Conservation (phyloP, 345 rosid species). For the Nasturtium officinale region DNA sequence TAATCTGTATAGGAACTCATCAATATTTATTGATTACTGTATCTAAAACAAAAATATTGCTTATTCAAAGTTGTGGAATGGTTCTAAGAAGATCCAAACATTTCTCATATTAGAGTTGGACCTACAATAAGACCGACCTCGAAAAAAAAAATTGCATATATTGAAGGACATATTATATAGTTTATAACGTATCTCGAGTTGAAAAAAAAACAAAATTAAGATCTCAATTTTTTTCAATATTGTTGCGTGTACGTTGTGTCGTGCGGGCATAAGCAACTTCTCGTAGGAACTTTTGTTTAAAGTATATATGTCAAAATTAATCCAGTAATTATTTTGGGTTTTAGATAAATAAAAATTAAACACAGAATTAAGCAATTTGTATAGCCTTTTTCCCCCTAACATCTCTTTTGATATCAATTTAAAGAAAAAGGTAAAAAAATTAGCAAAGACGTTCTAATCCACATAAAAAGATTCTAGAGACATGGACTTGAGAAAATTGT, state of each 20-base stretch:
- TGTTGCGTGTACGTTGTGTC: slow-evolving; percentile 36
- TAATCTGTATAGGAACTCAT: slow-evolving; percentile 21
- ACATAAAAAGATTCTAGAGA: background rate
- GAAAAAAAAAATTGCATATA: background rate
- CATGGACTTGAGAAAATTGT: background rate
- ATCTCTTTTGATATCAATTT: background rate
- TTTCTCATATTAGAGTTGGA: background rate
- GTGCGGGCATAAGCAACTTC: background rate
- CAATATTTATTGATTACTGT: slow-evolving; percentile 16
- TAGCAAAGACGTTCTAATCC: background rate
- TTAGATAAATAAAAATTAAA: background rate
- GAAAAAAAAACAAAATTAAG: slow-evolving; percentile 5
- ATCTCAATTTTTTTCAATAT: slow-evolving; percentile 12
- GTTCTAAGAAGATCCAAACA: background rate
- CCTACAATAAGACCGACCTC: background rate
- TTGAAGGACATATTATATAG: background rate
- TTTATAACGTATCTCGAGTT: background rate
- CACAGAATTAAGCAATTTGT: background rate
- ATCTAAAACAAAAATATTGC: background rate
- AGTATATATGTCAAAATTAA: background rate
- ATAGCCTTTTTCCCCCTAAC: background rate
- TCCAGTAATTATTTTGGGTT: background rate
- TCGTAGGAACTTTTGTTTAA: background rate
- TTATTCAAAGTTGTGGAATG: slow-evolving; percentile 9
- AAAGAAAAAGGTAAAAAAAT: too few relatives aligned